Percentiles rank a stretch among this genome's conserved stretches.
Conservation (phyloP, 2,329 filamentous ascomycete species). For the Cytospora piceae region DNA sequence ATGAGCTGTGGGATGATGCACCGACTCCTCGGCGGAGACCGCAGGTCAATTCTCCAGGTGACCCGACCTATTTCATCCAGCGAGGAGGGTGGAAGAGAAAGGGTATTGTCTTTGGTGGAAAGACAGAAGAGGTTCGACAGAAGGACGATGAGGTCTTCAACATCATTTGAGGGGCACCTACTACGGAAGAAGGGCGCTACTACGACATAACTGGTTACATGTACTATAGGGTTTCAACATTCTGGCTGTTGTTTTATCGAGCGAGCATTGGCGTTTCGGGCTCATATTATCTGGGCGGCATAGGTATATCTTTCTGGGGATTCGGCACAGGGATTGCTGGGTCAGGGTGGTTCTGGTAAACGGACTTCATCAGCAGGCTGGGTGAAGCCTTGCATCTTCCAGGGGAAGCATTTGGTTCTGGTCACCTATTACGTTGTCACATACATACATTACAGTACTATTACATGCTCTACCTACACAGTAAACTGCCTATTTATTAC, state of each 20-base stretch:
- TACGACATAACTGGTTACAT: not conserved
- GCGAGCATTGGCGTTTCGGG: slow-evolving; percentile 27
- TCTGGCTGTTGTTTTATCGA: slow-evolving; percentile 10
- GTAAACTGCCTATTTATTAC: not conserved
- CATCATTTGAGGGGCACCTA: slow-evolving; percentile 22
- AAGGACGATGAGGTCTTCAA: slow-evolving; percentile 38
- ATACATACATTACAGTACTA: slow-evolving; percentile 2
- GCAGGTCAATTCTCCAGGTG: slow-evolving; percentile 30
- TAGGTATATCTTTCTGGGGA: slow-evolving; percentile 10
- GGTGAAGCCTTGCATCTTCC: slow-evolving; percentile 6
- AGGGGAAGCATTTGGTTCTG: not conserved
- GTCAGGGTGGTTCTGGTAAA: slow-evolving; percentile 3
- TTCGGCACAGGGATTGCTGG: slow-evolving; percentile 6
- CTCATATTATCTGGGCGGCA: slow-evolving; percentile 5
- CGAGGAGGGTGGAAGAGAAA: slow-evolving; percentile 43
- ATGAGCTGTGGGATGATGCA: slow-evolving; percentile 14
- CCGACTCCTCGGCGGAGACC: slow-evolving; percentile 32
- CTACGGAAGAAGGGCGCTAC: not conserved
- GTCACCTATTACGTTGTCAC: slow-evolving; percentile 1
- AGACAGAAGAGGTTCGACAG: slow-evolving; percentile 29
- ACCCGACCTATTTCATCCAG: slow-evolving; percentile 38
- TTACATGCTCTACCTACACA: slow-evolving; percentile 1
- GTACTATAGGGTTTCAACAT: slow-evolving; percentile 3
- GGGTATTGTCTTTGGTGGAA: slow-evolving; percentile 40
- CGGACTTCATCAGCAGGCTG: slow-evolving; percentile 6